Evolutionary conservation across 2,329 filamentous ascomycete genomes (phyloP), one percentile per base, ranked within the genome.

Genomic region (Penicillium olsonii): DNA sequence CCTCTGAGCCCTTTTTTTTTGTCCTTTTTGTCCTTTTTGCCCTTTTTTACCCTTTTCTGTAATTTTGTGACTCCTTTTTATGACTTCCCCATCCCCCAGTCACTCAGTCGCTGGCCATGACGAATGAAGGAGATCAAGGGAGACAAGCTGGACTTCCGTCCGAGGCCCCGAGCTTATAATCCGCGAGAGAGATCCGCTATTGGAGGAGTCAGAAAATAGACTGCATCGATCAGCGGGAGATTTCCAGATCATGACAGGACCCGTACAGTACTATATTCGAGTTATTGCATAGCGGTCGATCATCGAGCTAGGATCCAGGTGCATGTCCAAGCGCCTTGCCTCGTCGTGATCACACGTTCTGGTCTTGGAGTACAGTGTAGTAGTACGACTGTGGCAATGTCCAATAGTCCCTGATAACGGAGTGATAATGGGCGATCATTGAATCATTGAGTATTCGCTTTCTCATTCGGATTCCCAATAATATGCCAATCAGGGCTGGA

Each of bases 171-270:
- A 68, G 65, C 65, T 69, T 69, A 66, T 68, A 68, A 68, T 66
- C 56, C 44, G 53, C 52, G 53, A 48, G 29, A 58, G 52, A 57
- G 55, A 57, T 61, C 56, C 55, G 58, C 60, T 59, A 67, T 69
- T 64, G 65, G 67, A 69, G 66, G 59, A 67, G 67, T 69, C 67
- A 69, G 56, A 64, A 68, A 67, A 56, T 63, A 68, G 61, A 61
- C 58, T 62, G 56, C 59, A 65, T 63, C 55, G 64, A 67, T 68
- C 66, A 64, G 61, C 59, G 60, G 55, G 57, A 57, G 54, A 59
- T 60, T 62, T 59, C 60, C 58, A 66, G 66, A 68, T 67, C 65
- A 63, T 68, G 67, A 67, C 63, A 63, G 61, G 61, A 59, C 68
- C 22, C 22, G 22, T 24, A 24, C 22, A 24, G 22, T 24, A 8